Conservation (phyloP, 2,329 filamentous ascomycete genomes). For the Aspergillus sp. region DNA sequence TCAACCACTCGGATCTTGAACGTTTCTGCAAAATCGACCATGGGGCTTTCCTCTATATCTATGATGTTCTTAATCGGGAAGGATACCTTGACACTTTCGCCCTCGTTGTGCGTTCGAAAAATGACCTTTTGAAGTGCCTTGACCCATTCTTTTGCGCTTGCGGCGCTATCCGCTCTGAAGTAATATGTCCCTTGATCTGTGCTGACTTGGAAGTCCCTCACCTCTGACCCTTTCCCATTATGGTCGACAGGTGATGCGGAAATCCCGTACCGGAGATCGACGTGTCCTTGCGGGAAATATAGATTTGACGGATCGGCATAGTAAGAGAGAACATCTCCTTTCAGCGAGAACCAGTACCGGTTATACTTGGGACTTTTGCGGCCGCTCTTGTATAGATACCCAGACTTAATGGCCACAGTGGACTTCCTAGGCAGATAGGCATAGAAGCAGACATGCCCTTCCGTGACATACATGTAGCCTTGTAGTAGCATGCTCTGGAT, state of each 20-base stretch:
- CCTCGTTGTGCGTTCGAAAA: conserved; percentile 90
- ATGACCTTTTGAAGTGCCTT: conserved; percentile 89
- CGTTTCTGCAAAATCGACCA: conserved; percentile 85
- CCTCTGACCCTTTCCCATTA: conserved; percentile 62
- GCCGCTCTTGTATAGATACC: conserved; percentile 79
- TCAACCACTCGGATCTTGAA: conserved; percentile 89
- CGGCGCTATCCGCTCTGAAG: conserved; percentile 77
- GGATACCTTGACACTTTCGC: conserved; percentile 93
- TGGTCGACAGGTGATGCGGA: conserved; percentile 65
- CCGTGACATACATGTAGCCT: conserved; percentile 92
- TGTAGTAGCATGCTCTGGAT: conserved; percentile 85
- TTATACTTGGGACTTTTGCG: conserved; percentile 79
- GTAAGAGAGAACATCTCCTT: conserved; percentile 86
- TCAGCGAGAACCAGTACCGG: conserved; percentile 87
- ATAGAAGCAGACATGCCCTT: conserved; percentile 91
- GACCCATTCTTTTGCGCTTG: conserved; percentile 93
- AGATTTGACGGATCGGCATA: conserved; percentile 73
- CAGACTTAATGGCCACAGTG: conserved; percentile 69
- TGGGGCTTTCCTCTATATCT: conserved; percentile 83
- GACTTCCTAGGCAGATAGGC: conserved; percentile 92
- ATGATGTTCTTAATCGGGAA: conserved; percentile 81
- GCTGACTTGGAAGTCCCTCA: conserved; percentile 66
- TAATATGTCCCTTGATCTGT: conserved; percentile 77
- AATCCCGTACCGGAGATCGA: conserved; percentile 85
- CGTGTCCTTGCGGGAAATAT: conserved; percentile 85